These are phyloP conservation scores for Cyberlindnera amylophila DNA, from an alignment of 805 yeast species.

Conservation along the genomic window DNA sequence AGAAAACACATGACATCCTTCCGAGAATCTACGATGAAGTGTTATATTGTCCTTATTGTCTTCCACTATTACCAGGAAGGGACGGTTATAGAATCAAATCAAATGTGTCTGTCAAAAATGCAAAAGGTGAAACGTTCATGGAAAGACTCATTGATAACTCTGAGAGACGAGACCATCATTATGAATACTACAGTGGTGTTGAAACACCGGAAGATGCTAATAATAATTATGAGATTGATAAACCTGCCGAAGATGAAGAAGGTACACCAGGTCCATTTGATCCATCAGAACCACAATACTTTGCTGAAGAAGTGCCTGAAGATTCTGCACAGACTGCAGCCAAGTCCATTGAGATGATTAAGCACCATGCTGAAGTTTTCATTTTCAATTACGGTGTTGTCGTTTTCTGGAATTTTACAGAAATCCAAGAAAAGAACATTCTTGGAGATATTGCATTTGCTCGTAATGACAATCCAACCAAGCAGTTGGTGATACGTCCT, in stretches of 20 bases:
- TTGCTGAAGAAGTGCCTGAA: constrained; percentile 44
- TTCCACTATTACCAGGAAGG: constrained; percentile 83
- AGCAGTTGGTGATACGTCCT: constrained; percentile 62
- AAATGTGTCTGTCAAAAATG: constrained; percentile 40
- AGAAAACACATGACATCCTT: constrained; percentile 70
- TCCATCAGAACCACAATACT: constrained; percentile 91
- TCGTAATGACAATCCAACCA: constrained; percentile 39
- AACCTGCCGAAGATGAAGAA: constrained; percentile 27
- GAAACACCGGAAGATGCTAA: constrained; percentile 54
- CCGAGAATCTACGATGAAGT: constrained; percentile 91
- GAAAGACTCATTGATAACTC: constrained; percentile 75
- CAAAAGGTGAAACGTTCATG: constrained; percentile 46
- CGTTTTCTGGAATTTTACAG: constrained; percentile 97
- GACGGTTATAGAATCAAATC: constrained; percentile 75
- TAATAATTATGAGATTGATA: constrained; percentile 37
- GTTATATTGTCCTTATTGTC: constrained; percentile 82
- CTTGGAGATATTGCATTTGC: constrained; percentile 79
- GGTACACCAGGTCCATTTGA: constrained; percentile 55
- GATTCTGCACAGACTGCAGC: constrained; percentile 14
- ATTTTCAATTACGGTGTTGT: constrained; percentile 90
- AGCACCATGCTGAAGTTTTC: constrained; percentile 78
- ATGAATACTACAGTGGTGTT: constrained; percentile 82
- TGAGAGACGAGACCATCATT: constrained; percentile 88
- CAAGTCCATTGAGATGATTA: constrained; percentile 23
- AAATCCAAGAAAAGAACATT: constrained; percentile 86